Evolutionary conservation across 2,329 filamentous ascomycete genomes (phyloP).

Genomic region (Fusarium duplospermum): DNA sequence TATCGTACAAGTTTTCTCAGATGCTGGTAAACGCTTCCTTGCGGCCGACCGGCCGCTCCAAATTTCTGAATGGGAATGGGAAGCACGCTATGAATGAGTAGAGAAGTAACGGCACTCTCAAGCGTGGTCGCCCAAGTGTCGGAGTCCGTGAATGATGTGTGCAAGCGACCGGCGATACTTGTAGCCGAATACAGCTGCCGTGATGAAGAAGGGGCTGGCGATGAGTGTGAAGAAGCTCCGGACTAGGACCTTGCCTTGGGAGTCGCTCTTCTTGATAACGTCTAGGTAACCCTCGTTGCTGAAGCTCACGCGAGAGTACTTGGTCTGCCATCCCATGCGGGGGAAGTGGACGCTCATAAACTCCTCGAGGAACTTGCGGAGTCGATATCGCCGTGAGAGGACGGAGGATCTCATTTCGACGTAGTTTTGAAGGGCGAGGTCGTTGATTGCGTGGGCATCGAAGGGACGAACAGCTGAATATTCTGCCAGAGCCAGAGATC

Average conservation of each 20-base stretch:
- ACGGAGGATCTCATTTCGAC: constrained; percentile 93
- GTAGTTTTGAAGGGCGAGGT: constrained; percentile 91
- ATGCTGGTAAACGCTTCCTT: constrained; percentile 7
- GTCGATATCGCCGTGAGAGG: constrained; percentile 77
- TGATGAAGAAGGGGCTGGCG: constrained; percentile 47
- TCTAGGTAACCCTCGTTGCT: constrained; percentile 92
- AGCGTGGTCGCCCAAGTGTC: constrained; percentile 16
- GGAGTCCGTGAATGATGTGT: constrained; percentile 31
- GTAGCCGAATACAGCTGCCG: constrained; percentile 42
- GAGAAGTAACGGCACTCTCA: background rate
- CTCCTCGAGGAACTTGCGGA: constrained; percentile 91
- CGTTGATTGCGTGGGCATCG: constrained; percentile 91
- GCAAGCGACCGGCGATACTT: constrained; percentile 42
- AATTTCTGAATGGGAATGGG: background rate
- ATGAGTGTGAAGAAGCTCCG: constrained; percentile 54
- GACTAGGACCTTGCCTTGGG: constrained; percentile 73
- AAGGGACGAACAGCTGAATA: constrained; percentile 80
- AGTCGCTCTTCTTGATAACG: constrained; percentile 75
- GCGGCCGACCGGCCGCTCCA: background rate
- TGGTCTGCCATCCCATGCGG: constrained; percentile 85
- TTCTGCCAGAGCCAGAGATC: constrained; percentile 73
- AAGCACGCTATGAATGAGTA: background rate
- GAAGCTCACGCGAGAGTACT: constrained; percentile 93
- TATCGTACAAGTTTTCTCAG: constrained; percentile 23
- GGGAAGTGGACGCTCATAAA: constrained; percentile 81